Evolutionary conservation across 805 yeast species (phyloP).

Genomic region (Grigorovia yakushimaensis): DNA sequence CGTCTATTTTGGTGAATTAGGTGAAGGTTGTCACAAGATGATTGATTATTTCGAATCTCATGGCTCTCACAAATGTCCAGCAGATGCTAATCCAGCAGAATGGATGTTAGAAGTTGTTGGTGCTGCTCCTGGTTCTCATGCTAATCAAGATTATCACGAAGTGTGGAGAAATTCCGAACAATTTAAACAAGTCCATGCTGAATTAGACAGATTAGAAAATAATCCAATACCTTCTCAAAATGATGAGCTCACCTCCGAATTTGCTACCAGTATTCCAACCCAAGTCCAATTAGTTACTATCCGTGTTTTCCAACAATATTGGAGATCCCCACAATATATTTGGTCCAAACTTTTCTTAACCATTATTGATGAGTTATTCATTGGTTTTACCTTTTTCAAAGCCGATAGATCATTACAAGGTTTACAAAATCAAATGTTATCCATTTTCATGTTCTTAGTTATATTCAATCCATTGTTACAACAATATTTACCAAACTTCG

Average conservation of each 20-base stretch:
- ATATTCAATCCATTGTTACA: constrained; percentile 47
- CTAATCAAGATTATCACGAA: constrained; percentile 61
- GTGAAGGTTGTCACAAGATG: constrained; percentile 46
- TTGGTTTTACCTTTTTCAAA: constrained; percentile 67
- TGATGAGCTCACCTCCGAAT: constrained; percentile 32
- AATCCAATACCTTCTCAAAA: constrained; percentile 35
- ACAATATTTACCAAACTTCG: constrained; percentile 55
- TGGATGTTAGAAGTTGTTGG: constrained; percentile 88
- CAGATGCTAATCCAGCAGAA: constrained; percentile 75
- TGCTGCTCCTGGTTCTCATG: constrained; percentile 74
- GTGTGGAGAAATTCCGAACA: constrained; percentile 71
- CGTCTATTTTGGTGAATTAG: constrained; percentile 64
- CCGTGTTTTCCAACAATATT: constrained; percentile 55
- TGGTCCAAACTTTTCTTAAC: constrained; percentile 53
- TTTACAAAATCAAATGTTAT: constrained; percentile 74
- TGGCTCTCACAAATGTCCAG: constrained; percentile 61
- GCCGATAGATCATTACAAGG: constrained; percentile 57
- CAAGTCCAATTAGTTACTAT: constrained; percentile 40
- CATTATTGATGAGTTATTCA: constrained; percentile 47
- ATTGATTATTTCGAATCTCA: constrained; percentile 56
- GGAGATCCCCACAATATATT: constrained; percentile 56
- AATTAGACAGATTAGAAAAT: constrained; percentile 53
- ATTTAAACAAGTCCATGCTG: constrained; percentile 45
- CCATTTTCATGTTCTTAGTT: constrained; percentile 59
- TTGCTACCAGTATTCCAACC: constrained; percentile 33